Evolutionary conservation across 495 filamentous ascomycete genomes (phyloP), one percentile per base, ranked within the genome.

Genomic region (Amphirosellinia nigrospora): DNA sequence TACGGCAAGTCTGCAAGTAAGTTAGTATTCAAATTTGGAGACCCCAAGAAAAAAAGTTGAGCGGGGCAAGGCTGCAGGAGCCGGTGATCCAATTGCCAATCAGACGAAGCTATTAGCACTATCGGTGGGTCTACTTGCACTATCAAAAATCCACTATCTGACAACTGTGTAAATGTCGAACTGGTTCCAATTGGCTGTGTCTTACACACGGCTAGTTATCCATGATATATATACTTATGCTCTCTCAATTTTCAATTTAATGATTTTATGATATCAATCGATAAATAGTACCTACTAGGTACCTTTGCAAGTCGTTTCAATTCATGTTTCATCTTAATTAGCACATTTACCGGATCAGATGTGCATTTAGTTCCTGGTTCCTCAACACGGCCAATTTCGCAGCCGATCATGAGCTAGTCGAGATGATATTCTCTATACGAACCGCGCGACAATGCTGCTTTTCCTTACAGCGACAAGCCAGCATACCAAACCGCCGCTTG

Each of bases 31-130:
- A 52, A 56, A 32, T 45, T 8, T 26, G 64, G 48, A 48, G 19
- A 21, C 32, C 58, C 45, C 26, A 68, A 66, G 72, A 74, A 71
- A 74, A 76, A 78, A 78, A 70, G 63, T 74, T 73, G 52, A 56
- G 76, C 69, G 76, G 76, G 76, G 76, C 56, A 62, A 74, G 70
- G 72, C 71, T 69, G 48, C 71, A 39, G 15, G 11, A 5, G 3
- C 36, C 13, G 36, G 46, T 48, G 43, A 45, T 16, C 9, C 16
- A 63, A 46, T 43, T 58, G 38, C 68, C 68, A 70, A 70, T 70
- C 16, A 58, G 39, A 21, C 1, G 56, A 28, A 8, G 15, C 28
- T 8, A 41, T 13, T 41, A 10, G 45, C 23, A 34, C 56, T 36
- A 34, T 41, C 60, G 26, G 60, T 23, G 38, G 21, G n/a, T 32